Evolutionary conservation across 805 yeast genomes (phyloP).

Genomic region (Kodamaea neixiangensis): DNA sequence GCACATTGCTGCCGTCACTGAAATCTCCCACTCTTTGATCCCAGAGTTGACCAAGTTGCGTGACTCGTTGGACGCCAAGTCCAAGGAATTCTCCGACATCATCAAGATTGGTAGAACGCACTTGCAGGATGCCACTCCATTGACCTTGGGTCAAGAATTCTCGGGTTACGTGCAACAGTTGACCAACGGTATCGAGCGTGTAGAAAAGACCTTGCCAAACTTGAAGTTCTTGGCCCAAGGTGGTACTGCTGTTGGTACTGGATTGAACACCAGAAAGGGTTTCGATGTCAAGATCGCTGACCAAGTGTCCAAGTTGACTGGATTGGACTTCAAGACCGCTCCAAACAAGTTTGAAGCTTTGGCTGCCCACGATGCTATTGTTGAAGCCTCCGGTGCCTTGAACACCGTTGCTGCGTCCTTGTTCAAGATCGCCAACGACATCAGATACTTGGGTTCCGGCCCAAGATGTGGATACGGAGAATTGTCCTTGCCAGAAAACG

Average conservation of each 20-base stretch:
- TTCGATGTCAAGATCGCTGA: conserved; percentile 86
- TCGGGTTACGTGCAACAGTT: conserved; percentile 95
- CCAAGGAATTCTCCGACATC: conserved; percentile 82
- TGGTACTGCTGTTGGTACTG: conserved; percentile 99
- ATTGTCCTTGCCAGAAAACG: conserved; percentile 92
- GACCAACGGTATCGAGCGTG: conserved; percentile 85
- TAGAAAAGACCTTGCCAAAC: conserved; percentile 73
- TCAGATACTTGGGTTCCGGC: conserved; percentile 97
- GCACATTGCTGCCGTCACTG: conserved; percentile 98
- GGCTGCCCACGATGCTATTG: conserved; percentile 98
- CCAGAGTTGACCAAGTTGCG: conserved; percentile 81
- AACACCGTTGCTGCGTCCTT: conserved; percentile 93
- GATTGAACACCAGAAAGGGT: conserved; percentile 91
- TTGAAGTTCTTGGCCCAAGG: conserved; percentile 92
- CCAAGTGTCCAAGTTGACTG: conserved; percentile 82
- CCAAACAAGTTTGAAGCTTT: conserved; percentile 99
- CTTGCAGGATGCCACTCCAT: conserved; percentile 97
- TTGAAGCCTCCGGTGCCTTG: conserved; percentile 95
- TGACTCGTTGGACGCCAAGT: conserved; percentile 73
- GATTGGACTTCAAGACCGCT: conserved; percentile 87
- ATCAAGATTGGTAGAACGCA: conserved; percentile 99
- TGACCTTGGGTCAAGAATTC: conserved; percentile 97
- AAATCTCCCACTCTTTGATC: conserved; percentile 70
- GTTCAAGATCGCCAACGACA: conserved; percentile 96
- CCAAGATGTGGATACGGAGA: conserved; percentile 99